Conservation (phyloP, 2,329 filamentous ascomycete species). For the Fusarium sulawesiense region DNA sequence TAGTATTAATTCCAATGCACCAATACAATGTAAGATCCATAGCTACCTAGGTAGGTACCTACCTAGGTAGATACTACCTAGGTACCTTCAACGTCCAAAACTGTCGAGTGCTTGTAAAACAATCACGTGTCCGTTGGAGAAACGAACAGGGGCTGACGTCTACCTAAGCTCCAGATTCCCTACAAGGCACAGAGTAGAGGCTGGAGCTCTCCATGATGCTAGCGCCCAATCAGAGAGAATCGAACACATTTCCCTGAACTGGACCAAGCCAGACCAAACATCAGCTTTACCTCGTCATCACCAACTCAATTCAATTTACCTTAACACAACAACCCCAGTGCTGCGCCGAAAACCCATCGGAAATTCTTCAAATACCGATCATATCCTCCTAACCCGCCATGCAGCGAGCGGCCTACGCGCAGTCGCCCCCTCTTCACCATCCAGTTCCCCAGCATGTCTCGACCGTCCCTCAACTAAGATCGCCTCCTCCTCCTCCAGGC, state of each 20-base stretch:
- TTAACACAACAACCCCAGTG: not conserved
- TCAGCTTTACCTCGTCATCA: constrained; percentile 39
- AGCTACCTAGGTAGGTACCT: too few relatives aligned
- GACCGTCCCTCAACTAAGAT: constrained; percentile 95
- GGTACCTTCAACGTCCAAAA: not conserved
- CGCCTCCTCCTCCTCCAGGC: constrained; percentile 83
- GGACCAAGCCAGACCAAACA: constrained; percentile 44
- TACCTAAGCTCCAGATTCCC: constrained; percentile 8
- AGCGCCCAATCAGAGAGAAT: constrained; percentile 45
- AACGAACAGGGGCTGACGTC: constrained; percentile 12
- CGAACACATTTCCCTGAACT: constrained; percentile 52
- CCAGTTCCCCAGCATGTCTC: constrained; percentile 98
- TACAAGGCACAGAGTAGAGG: not conserved
- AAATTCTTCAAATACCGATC: not conserved
- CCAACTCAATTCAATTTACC: constrained; percentile 20
- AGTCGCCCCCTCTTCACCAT: constrained; percentile 94
- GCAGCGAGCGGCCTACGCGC: constrained; percentile 87
- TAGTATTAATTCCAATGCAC: not conserved
- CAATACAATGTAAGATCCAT: not conserved
- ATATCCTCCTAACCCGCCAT: constrained; percentile 62
- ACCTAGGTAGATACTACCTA: not conserved
- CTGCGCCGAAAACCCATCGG: not conserved
- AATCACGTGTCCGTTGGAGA: constrained; percentile 38
- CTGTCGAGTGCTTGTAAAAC: not conserved
- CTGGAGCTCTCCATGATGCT: constrained; percentile 43